phyloP scores from a whole-genome alignment of 1,284 basidiomycete genomes.

The Ustilago lituana region DNA sequence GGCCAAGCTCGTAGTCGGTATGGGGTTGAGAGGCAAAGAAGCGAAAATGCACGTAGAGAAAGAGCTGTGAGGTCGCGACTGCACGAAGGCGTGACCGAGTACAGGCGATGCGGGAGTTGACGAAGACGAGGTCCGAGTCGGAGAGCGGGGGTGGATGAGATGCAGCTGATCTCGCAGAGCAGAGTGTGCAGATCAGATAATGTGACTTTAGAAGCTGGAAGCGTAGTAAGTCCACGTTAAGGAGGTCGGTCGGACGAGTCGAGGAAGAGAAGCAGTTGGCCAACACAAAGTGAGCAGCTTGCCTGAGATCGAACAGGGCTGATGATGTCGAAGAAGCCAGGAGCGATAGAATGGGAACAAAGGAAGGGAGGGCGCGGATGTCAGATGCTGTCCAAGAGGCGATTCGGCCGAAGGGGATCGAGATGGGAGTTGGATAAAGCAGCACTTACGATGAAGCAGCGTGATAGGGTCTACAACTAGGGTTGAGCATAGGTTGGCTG shows the following conservation, averaged over 20 bases:
- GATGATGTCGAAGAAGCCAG: background rate
- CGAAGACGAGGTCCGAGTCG: background rate
- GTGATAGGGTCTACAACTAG: constrained; percentile 57
- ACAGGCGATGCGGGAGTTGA: background rate
- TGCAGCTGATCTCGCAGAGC: background rate
- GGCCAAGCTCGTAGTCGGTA: constrained; percentile 39
- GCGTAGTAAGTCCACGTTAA: constrained; percentile 26
- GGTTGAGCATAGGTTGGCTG: constrained; percentile 59
- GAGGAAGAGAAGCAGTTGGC: constrained; percentile 58
- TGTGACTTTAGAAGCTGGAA: constrained; percentile 2
- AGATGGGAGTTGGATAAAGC: background rate
- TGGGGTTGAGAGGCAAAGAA: background rate
- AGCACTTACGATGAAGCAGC: constrained; percentile 47
- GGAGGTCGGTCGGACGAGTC: constrained; percentile 62
- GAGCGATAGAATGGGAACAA: background rate
- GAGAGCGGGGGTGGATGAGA: background rate
- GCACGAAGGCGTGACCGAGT: background rate
- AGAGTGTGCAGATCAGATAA: background rate
- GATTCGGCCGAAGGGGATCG: background rate
- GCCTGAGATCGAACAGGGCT: constrained; percentile 33
- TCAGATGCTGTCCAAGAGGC: too few species aligned
- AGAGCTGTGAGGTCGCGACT: background rate
- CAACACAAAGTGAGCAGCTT: constrained; percentile 41
- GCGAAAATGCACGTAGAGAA: too few species aligned
- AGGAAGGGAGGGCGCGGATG: background rate